phyloP scores from a whole-genome alignment of 2,329 filamentous ascomycete species.

The Pseudogymnoascus verrucosus region DNA sequence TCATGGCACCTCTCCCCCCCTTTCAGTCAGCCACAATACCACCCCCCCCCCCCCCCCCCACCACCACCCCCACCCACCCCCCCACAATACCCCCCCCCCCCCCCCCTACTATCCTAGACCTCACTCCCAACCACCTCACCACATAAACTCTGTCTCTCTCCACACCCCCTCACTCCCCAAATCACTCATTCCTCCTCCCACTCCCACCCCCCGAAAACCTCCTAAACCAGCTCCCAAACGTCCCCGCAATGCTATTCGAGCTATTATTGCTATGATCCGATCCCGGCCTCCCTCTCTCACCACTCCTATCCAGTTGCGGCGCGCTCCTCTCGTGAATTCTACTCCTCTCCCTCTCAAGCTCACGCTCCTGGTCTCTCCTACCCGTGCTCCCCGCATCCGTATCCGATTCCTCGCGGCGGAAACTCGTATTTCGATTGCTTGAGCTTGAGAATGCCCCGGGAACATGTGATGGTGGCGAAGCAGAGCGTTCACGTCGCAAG shows the following conservation, averaged over 20 bases:
- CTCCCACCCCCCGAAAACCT: not conserved
- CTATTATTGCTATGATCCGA: slow-evolving; percentile 4
- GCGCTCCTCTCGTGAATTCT: not conserved
- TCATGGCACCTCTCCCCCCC: not conserved
- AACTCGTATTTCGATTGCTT: not conserved
- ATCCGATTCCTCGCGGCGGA: not conserved
- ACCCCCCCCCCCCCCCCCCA: no score
- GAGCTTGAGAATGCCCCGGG: not conserved
- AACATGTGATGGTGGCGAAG: not conserved
- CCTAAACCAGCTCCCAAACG: slow-evolving; percentile 3
- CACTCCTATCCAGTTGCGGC: not conserved
- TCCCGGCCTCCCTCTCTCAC: not conserved
- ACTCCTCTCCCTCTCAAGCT: not conserved
- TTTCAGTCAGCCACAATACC: not conserved
- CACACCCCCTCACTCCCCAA: no score
- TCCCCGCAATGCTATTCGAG: not conserved
- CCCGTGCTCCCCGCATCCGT: not conserved
- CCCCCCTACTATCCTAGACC: no score
- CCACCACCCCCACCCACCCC: no score
- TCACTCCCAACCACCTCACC: no score
- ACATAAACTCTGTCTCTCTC: no score
- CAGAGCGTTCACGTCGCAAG: not conserved
- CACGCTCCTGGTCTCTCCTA: not conserved
- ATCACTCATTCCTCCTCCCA: no score
- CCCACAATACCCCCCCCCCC: no score